Conservation (phyloP, 805 yeast genomes). For the Candida quercuum region DNA sequence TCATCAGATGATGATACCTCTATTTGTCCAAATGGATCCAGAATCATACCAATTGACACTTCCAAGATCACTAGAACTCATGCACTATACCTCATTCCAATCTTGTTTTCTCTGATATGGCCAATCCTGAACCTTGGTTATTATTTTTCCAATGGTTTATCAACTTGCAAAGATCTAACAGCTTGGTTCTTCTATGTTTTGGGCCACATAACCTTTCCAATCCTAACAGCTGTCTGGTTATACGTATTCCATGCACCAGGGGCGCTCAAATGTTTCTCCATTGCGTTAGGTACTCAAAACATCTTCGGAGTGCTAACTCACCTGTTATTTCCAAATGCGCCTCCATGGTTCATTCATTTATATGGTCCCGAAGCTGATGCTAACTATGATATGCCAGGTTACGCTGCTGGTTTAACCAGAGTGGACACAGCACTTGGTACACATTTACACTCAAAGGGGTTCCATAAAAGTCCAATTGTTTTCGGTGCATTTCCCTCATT, state of each 20-base stretch:
- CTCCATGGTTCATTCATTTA: constrained; percentile 67
- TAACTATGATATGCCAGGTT: constrained; percentile 58
- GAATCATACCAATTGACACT: constrained; percentile 6
- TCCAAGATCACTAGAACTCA: constrained; percentile 10
- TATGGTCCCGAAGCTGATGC: constrained; percentile 53
- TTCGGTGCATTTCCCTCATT: constrained; percentile 63
- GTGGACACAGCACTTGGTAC: constrained; percentile 62
- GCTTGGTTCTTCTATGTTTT: constrained; percentile 63
- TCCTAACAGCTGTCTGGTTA: constrained; percentile 55
- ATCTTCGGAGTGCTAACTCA: constrained; percentile 57
- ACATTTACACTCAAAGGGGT: constrained; percentile 53
- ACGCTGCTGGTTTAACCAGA: constrained; percentile 64
- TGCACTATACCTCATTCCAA: constrained; percentile 21
- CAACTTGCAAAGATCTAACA: constrained; percentile 42
- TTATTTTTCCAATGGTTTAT: constrained; percentile 34
- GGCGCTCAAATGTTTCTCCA: constrained; percentile 44
- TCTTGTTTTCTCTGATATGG: constrained; percentile 42
- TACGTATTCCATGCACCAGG: constrained; percentile 69
- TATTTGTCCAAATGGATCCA: neutral
- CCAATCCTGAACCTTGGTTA: constrained; percentile 42
- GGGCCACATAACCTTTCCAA: constrained; percentile 55
- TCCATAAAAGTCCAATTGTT: constrained; percentile 63
- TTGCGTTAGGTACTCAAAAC: constrained; percentile 57
- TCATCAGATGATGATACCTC: neutral
- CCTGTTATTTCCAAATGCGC: constrained; percentile 60